Percentiles rank a stretch among this genome's conserved stretches.
Conservation (phyloP, 2,329 filamentous ascomycete genomes). For the Fusarium buharicum region DNA sequence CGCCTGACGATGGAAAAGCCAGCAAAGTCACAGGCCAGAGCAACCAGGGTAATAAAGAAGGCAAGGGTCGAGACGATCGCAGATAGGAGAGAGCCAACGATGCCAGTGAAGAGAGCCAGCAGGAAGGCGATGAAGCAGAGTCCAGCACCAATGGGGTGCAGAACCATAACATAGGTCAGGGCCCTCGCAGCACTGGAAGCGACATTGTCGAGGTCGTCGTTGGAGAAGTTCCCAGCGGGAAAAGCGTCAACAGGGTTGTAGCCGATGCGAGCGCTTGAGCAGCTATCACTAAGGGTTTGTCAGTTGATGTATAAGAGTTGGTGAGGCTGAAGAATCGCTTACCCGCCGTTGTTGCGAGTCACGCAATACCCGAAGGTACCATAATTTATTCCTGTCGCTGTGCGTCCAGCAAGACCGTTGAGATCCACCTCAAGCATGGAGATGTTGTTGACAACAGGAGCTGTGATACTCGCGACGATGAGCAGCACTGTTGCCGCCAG, state of each 20-base stretch:
- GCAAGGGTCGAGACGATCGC: slow-evolving; percentile 62
- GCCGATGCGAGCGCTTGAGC: slow-evolving; percentile 61
- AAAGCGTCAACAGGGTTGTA: slow-evolving; percentile 65
- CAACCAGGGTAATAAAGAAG: slow-evolving; percentile 62
- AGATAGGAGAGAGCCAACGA: slow-evolving; percentile 64
- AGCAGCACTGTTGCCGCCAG: slow-evolving; percentile 66
- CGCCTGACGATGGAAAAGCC: slow-evolving; percentile 64
- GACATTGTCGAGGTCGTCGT: slow-evolving; percentile 46
- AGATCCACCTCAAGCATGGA: slow-evolving; percentile 64
- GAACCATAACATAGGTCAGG: slow-evolving; percentile 68
- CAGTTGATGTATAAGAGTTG: slow-evolving; percentile 4
- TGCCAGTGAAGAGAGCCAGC: slow-evolving; percentile 62
- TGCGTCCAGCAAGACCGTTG: slow-evolving; percentile 46
- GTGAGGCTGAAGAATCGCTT: neutral
- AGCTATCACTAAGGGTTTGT: slow-evolving; percentile 53
- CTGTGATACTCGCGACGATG: slow-evolving; percentile 66
- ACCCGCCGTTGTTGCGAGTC: slow-evolving; percentile 43
- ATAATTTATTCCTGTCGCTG: slow-evolving; percentile 59
- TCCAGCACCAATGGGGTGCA: slow-evolving; percentile 69
- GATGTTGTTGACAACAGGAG: slow-evolving; percentile 67
- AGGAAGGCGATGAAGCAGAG: slow-evolving; percentile 69
- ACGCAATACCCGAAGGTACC: slow-evolving; percentile 71
- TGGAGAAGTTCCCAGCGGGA: slow-evolving; percentile 53
- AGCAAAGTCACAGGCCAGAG: slow-evolving; percentile 66
- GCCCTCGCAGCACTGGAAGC: slow-evolving; percentile 56